These are phyloP conservation scores for Bifiguratus adelaidae DNA, from an alignment of 192 early-diverging fungal species.

Conservation along the genomic window DNA sequence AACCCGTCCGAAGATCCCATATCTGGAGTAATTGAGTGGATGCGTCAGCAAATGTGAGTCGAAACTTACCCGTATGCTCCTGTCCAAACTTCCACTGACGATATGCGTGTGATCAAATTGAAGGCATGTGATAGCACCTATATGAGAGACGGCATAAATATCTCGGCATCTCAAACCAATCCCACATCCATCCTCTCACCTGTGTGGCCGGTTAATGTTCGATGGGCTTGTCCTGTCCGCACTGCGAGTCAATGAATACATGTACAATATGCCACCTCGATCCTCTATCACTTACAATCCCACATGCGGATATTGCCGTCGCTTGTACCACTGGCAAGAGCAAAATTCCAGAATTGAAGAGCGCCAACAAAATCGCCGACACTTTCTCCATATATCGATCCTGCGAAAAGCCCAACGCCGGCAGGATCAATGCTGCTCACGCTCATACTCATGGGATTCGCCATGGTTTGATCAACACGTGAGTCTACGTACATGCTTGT, in stretches of 20 bases:
- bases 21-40: no score
- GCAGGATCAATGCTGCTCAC: no score
- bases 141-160: neutral
- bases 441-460: neutral
- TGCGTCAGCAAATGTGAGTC: neutral
- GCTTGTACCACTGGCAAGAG: slow-evolving; percentile 59
- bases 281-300: slow-evolving; percentile 39
- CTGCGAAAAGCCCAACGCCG: neutral
- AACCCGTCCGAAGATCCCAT: slow-evolving; percentile 70
- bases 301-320: slow-evolving; percentile 70
- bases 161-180: neutral
- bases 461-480: neutral
- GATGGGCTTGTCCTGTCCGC: slow-evolving; percentile 59
- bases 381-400: slow-evolving; percentile 14
- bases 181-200: neutral
- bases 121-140: slow-evolving; percentile 41
- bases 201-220: slow-evolving; percentile 57
- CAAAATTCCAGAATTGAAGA: slow-evolving; percentile 63
- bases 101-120: slow-evolving; percentile 61
- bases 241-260: slow-evolving; percentile 16
- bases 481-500: neutral
- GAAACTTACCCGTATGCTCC: slow-evolving; percentile 33
- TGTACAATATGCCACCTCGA: neutral
- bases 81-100: slow-evolving; percentile 63
- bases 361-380: slow-evolving; percentile 52